Evolutionary conservation across 2,329 filamentous ascomycete species (phyloP).

Genomic region (Tolypocladium ophioglossoides): DNA sequence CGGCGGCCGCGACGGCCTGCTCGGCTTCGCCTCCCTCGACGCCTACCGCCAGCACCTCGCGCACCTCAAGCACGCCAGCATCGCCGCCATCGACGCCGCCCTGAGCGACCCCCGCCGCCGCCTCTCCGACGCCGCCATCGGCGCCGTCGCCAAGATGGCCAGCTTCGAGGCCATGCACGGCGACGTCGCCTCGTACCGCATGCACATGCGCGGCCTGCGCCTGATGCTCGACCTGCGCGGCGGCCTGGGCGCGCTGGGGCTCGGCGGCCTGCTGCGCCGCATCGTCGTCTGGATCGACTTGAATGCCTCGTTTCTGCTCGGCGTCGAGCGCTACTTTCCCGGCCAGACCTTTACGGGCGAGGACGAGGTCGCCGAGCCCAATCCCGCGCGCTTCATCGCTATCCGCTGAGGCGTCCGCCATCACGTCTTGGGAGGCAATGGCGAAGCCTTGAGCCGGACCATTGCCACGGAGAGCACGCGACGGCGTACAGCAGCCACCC

Average conservation of each 20-base stretch:
- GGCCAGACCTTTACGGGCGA: slow-evolving; percentile 12
- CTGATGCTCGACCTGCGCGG: slow-evolving; percentile 32
- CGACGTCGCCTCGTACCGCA: slow-evolving; percentile 26
- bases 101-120: slow-evolving; percentile 15
- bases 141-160: slow-evolving; percentile 39
- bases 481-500: neutral
- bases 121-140: slow-evolving; percentile 31
- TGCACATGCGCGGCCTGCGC: slow-evolving; percentile 35
- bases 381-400: slow-evolving; percentile 22
- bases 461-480: too few species aligned
- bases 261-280: slow-evolving; percentile 32
- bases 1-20: neutral
- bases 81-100: slow-evolving; percentile 29
- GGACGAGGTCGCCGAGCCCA: slow-evolving; percentile 15
- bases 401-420: neutral
- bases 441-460: neutral
- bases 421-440: neutral
- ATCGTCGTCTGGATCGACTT: slow-evolving; percentile 39
- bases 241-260: slow-evolving; percentile 28
- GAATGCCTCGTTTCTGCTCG: slow-evolving; percentile 25
- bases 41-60: slow-evolving; percentile 19
- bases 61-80: slow-evolving; percentile 30
- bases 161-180: slow-evolving; percentile 42
- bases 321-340: slow-evolving; percentile 20
- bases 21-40: slow-evolving; percentile 3